Evolutionary conservation across 163 green algal genomes (phyloP).

Genomic region (Smithsoniella earleae): DNA sequence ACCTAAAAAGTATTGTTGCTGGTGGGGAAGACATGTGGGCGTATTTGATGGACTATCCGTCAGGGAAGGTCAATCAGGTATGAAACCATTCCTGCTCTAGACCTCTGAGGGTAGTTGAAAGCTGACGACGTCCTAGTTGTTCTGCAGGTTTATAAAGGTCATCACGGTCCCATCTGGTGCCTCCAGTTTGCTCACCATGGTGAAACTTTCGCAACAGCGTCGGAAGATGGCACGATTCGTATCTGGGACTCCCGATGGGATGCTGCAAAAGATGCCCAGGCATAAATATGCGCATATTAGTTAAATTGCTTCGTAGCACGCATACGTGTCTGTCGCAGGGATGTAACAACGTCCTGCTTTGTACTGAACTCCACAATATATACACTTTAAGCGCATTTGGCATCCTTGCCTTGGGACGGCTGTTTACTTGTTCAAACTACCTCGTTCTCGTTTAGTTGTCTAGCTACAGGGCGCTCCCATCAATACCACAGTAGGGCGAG

Average conservation of each 20-base stretch:
- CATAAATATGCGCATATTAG: not conserved
- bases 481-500: not conserved
- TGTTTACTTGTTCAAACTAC: not conserved
- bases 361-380: not conserved
- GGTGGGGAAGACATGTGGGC: conserved; percentile 98
- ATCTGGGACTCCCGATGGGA: conserved; percentile 63
- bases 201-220: conserved; percentile 77
- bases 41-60: conserved; percentile 74
- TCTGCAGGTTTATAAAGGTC: conserved; percentile 84
- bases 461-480: not conserved
- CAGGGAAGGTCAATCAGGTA: conserved; percentile 41
- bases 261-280: not conserved
- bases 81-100: conserved; percentile 22
- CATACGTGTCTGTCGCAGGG: not conserved
- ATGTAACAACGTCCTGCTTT: not conserved
- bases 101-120: conserved; percentile 24
- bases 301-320: not conserved
- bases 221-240: conserved; percentile 94
- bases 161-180: conserved; percentile 86
- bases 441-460: not conserved
- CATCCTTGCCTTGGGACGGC: no score
- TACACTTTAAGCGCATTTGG: not conserved
- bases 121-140: conserved; percentile 34
- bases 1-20: conserved; percentile 48
- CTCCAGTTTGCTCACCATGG: conserved; percentile 69